These are phyloP conservation scores for Polyporus tsugae DNA, from an alignment of 1,284 basidiomycete genomes.

Conservation along the genomic window DNA sequence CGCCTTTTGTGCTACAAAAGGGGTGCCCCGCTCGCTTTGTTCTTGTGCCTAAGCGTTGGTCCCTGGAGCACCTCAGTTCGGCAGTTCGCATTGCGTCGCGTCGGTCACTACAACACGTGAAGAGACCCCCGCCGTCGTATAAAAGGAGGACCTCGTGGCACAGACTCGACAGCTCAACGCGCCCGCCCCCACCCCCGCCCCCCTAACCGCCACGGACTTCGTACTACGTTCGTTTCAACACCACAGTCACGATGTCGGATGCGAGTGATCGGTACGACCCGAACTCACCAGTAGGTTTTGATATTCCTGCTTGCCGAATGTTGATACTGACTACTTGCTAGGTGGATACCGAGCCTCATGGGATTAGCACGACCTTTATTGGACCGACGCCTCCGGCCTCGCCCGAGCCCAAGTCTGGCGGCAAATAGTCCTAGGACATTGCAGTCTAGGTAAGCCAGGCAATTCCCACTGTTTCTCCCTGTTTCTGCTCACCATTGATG, in stretches of 20 bases:
- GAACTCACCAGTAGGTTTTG: slow-evolving; percentile 3
- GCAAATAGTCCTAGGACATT: background rate
- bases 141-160: background rate
- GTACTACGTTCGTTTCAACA: background rate
- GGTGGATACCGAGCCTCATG: slow-evolving; percentile 26
- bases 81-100: background rate
- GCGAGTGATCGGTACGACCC: background rate
- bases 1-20: background rate
- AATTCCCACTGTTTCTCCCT: background rate
- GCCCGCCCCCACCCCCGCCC: background rate
- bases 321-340: background rate
- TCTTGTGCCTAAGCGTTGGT: background rate
- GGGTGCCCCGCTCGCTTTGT: background rate
- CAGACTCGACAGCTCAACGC: background rate
- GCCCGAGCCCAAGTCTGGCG: slow-evolving; percentile 11
- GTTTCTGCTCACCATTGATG: background rate
- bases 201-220: background rate
- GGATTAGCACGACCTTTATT: slow-evolving; percentile 27
- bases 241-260: background rate
- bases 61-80: background rate
- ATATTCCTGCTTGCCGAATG: background rate
- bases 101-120: background rate
- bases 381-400: slow-evolving; percentile 25
- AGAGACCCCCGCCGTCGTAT: background rate
- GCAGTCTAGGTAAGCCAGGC: background rate